These are phyloP conservation scores for Colletotrichum viniferum DNA, from an alignment of 2,329 filamentous ascomycete species.

Conservation along the genomic window DNA sequence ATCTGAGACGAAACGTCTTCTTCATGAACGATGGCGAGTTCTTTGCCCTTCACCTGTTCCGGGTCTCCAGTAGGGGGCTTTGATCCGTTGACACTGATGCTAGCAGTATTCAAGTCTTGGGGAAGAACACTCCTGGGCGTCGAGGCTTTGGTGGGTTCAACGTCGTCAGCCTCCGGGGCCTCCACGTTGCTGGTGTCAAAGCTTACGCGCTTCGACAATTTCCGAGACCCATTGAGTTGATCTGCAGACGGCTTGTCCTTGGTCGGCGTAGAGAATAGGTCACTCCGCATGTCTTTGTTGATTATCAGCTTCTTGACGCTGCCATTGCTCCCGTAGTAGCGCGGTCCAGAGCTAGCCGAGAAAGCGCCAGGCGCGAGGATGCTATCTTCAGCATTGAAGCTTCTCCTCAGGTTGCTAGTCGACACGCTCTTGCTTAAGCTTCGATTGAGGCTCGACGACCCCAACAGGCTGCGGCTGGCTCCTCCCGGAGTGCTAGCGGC, in stretches of 20 bases:
- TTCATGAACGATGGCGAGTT: slow-evolving; percentile 81
- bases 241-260: slow-evolving; percentile 53
- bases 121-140: not conserved
- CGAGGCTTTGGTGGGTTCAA: not conserved
- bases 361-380: slow-evolving; percentile 87
- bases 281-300: slow-evolving; percentile 82
- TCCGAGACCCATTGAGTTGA: slow-evolving; percentile 48
- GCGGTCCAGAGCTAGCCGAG: slow-evolving; percentile 67
- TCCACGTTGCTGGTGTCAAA: slow-evolving; percentile 74
- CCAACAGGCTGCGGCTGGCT: slow-evolving; percentile 68
- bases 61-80: slow-evolving; percentile 54
- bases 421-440: slow-evolving; percentile 87
- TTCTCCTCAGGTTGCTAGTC: slow-evolving; percentile 82
- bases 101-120: not conserved
- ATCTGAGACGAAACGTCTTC: slow-evolving; percentile 50
- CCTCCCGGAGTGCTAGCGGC: slow-evolving; percentile 71
- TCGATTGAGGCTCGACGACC: slow-evolving; percentile 68
- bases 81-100: slow-evolving; percentile 11
- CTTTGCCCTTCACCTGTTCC: slow-evolving; percentile 75
- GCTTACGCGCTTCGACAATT: slow-evolving; percentile 85
- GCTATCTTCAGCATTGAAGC: slow-evolving; percentile 82
- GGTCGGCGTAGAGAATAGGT: slow-evolving; percentile 67
- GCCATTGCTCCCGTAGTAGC: slow-evolving; percentile 69
- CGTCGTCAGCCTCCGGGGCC: slow-evolving; percentile 5
- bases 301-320: slow-evolving; percentile 92